Evolutionary conservation across 345 rosid species (phyloP).

Genomic region (Barbarea vulgaris): DNA sequence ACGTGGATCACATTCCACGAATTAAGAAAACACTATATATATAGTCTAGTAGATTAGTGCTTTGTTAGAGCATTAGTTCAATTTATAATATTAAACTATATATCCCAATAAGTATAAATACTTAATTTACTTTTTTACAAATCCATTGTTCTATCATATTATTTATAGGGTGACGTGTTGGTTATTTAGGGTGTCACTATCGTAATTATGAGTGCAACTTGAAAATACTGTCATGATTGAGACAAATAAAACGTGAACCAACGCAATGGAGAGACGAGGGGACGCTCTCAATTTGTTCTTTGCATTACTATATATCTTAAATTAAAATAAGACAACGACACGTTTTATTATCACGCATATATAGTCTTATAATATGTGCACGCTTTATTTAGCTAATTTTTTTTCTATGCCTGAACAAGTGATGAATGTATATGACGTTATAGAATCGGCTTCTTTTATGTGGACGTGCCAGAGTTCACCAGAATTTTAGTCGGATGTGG

Average conservation of each 20-base stretch:
- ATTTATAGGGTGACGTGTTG: too few relatives aligned
- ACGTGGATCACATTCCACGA: too few relatives aligned
- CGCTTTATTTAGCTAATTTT: background rate
- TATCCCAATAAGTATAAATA: background rate
- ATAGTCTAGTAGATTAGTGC: background rate
- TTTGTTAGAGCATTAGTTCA: background rate
- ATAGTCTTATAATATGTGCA: background rate
- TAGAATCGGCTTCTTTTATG: background rate
- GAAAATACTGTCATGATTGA: slow-evolving; percentile 5
- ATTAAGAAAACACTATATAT: background rate
- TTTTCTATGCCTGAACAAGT: too few relatives aligned
- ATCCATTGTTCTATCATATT: background rate
- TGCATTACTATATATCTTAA: background rate
- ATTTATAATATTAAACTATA: background rate
- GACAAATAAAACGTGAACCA: slow-evolving; percentile 5
- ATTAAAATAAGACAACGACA: background rate
- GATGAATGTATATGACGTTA: background rate
- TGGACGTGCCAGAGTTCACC: background rate
- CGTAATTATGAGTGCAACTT: background rate
- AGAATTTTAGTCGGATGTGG: background rate
- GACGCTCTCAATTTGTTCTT: background rate
- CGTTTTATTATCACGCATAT: background rate
- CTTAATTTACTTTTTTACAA: background rate
- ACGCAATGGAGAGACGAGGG: background rate
- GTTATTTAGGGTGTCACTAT: slow-evolving; percentile 23